Percentiles rank a stretch among this genome's conserved stretches.
These are phyloP conservation scores for Thalassiosira delicatula DNA, from an alignment of 352 stramenopile species.

Conservation along the genomic window DNA sequence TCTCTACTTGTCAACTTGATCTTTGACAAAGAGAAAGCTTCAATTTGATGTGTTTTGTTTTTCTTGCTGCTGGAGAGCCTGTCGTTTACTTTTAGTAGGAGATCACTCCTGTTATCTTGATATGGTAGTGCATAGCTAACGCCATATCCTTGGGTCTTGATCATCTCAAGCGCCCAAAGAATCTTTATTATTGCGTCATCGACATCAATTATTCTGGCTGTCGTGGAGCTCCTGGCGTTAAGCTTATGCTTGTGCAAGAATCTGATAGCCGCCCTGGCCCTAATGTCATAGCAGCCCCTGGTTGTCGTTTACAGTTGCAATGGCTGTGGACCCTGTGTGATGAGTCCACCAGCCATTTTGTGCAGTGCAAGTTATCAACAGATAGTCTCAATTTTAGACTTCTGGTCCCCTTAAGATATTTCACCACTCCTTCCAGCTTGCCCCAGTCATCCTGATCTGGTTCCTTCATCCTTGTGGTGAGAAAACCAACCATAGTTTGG, in stretches of 20 bases:
- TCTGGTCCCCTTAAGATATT: conserved; percentile 48
- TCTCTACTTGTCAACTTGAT: conserved; percentile 14
- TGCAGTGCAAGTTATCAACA: neutral
- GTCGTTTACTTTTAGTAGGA: conserved; percentile 56
- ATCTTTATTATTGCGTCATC: conserved; percentile 50
- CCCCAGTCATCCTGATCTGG: conserved; percentile 58
- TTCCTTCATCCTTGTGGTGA: conserved; percentile 38
- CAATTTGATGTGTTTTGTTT: conserved; percentile 51
- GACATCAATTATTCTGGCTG: conserved; percentile 57
- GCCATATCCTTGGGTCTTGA: conserved; percentile 54
- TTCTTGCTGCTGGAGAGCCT: conserved; percentile 43
- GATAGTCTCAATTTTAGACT: conserved; percentile 25
- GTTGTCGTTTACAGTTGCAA: conserved; percentile 60
- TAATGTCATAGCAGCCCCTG: conserved; percentile 54
- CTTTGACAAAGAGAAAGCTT: conserved; percentile 42
- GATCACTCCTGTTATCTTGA: conserved; percentile 67
- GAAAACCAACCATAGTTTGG: conserved; percentile 52
- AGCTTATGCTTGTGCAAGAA: conserved; percentile 53
- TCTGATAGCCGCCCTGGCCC: conserved; percentile 28
- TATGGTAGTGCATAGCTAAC: conserved; percentile 24
- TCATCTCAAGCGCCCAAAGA: conserved; percentile 62
- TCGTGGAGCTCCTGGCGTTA: conserved; percentile 63
- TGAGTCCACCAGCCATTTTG: conserved; percentile 59
- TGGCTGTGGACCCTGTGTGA: conserved; percentile 61
- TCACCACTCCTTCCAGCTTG: conserved; percentile 50